Conservation (phyloP, 2,329 filamentous ascomycete species). For the Aspergillus intermedius region DNA sequence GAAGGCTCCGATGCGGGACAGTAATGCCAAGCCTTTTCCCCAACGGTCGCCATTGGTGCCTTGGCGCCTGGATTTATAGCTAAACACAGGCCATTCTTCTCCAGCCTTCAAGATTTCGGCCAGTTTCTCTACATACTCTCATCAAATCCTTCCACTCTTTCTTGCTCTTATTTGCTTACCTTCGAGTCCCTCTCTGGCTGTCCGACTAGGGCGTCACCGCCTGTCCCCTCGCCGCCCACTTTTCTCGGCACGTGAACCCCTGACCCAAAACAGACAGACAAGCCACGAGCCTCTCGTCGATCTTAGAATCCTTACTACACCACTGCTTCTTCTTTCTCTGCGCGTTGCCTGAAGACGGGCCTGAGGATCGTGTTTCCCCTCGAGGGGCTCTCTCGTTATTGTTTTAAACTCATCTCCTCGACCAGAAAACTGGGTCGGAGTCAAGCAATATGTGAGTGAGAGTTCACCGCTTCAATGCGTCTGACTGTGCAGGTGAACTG, state of each 20-base stretch:
- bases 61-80: too few species aligned
- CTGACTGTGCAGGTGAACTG: slow-evolving; percentile 9
- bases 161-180: neutral
- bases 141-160: neutral
- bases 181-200: neutral
- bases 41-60: too few species aligned
- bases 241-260: slow-evolving; percentile 22
- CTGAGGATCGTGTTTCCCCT: slow-evolving; percentile 10
- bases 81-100: too few species aligned
- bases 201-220: slow-evolving; percentile 1
- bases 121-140: too few species aligned
- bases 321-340: neutral
- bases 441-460: slow-evolving; percentile 44
- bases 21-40: too few species aligned
- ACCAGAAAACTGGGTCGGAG: slow-evolving; percentile 11
- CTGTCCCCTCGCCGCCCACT: slow-evolving; percentile 5
- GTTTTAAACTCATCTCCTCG: slow-evolving; percentile 4
- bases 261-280: slow-evolving; percentile 17
- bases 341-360: neutral
- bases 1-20: too few species aligned
- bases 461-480: slow-evolving; percentile 3
- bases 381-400: slow-evolving; percentile 16
- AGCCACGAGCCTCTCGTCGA: neutral
- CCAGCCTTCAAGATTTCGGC: too few species aligned
- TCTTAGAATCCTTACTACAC: neutral